These are phyloP conservation scores for Xerophyta viscosa DNA, from an alignment of 106 monocot species.

Conservation along the genomic window DNA sequence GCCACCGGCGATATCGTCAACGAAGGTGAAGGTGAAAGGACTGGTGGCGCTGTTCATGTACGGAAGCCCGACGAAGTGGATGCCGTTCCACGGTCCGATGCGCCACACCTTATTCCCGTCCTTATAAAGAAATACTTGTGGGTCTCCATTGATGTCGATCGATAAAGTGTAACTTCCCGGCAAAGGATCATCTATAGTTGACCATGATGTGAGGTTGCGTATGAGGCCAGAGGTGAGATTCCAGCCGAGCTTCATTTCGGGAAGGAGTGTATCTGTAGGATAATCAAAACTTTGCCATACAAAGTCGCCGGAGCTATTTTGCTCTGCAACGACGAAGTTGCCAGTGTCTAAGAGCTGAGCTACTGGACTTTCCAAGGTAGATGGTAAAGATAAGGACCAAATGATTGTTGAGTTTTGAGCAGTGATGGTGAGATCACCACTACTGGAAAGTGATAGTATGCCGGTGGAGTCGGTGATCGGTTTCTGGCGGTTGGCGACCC, in stretches of 20 bases:
- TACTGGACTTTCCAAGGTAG: neutral
- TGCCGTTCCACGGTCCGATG: slow-evolving; percentile 38
- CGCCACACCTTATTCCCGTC: slow-evolving; percentile 6
- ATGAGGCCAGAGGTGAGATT: slow-evolving; percentile 2
- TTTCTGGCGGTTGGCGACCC: slow-evolving; percentile 4
- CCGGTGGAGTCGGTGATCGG: slow-evolving; percentile 6
- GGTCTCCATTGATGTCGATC: slow-evolving; percentile 9
- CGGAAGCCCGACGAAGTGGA: slow-evolving; percentile 18
- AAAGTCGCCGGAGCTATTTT: neutral
- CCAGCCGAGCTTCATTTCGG: slow-evolving; percentile 20
- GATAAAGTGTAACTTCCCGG: slow-evolving; percentile 9
- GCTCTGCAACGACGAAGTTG: slow-evolving; percentile 3
- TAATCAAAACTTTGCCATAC: slow-evolving; percentile 34
- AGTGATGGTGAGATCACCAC: neutral
- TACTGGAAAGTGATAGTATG: neutral
- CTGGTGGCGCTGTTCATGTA: slow-evolving; percentile 6
- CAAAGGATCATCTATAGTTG: slow-evolving; percentile 17
- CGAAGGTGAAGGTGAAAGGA: slow-evolving; percentile 1
- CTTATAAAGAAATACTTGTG: slow-evolving; percentile 1
- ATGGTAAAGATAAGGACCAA: neutral
- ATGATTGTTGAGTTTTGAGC: slow-evolving; percentile 1
- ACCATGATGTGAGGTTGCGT: slow-evolving; percentile 14
- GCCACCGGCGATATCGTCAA: neutral
- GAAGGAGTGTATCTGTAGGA: slow-evolving; percentile 21
- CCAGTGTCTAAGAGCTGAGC: slow-evolving; percentile 3